phyloP scores from a whole-genome alignment of 345 rosid genomes.

The Rhodamnia argentea region DNA sequence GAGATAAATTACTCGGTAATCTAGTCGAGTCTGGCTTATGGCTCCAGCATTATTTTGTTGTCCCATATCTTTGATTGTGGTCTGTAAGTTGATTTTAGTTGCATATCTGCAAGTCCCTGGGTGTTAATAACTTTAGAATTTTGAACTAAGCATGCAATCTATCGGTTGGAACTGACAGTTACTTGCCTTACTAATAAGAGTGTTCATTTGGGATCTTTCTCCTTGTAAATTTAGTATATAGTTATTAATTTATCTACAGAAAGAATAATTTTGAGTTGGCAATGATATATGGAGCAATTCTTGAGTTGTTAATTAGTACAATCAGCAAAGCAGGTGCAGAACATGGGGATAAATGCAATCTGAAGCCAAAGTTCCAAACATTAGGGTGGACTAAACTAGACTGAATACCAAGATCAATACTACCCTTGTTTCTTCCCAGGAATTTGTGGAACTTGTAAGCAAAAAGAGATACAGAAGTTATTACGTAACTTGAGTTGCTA shows the following conservation, averaged over 20 bases:
- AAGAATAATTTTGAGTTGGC: not conserved
- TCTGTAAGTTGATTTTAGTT: not conserved
- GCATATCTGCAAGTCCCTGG: not conserved
- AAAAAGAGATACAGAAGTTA: too few relatives aligned
- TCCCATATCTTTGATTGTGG: not conserved
- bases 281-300: not conserved
- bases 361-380: not conserved
- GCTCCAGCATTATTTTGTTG: not conserved
- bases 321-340: not conserved
- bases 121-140: not conserved
- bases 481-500: not conserved
- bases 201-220: not conserved
- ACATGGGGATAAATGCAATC: not conserved
- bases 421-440: not conserved
- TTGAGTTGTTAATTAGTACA: not conserved
- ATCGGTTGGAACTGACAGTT: not conserved
- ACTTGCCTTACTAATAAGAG: not conserved
- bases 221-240: not conserved
- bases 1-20: constrained; percentile 90
- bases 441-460: too few relatives aligned
- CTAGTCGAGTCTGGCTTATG: not conserved
- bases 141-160: not conserved
- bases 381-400: not conserved
- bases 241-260: not conserved
- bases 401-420: not conserved